A percentile compares a stretch with the other conserved stretches of the same genome.
Conservation (phyloP, 2,329 filamentous ascomycete species). For the Alternaria consortialis region DNA sequence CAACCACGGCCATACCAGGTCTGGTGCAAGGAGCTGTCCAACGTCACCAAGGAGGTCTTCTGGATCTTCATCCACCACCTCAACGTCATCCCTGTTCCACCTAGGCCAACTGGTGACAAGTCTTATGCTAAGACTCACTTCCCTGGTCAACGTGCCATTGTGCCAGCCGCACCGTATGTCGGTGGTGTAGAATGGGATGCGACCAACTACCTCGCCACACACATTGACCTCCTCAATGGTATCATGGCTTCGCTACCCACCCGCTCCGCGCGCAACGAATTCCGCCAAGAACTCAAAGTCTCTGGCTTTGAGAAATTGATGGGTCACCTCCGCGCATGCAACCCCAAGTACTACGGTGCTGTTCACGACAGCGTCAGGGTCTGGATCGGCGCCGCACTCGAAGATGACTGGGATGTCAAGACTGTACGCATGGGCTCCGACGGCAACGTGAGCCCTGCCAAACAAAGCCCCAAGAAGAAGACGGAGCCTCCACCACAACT, state of each 20-base stretch:
- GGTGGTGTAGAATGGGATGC: slow-evolving; percentile 99
- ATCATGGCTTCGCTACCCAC: slow-evolving; percentile 83
- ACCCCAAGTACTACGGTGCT: slow-evolving; percentile 95
- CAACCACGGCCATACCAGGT: slow-evolving; percentile 86
- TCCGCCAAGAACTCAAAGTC: slow-evolving; percentile 80
- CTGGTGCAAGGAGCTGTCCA: slow-evolving; percentile 92
- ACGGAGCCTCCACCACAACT: slow-evolving; percentile 48
- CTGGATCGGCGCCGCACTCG: slow-evolving; percentile 86
- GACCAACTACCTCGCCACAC: slow-evolving; percentile 92
- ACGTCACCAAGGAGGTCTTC: slow-evolving; percentile 97
- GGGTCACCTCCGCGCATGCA: slow-evolving; percentile 85
- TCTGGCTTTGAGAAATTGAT: slow-evolving; percentile 93
- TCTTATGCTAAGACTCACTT: slow-evolving; percentile 73
- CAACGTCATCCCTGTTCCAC: slow-evolving; percentile 77
- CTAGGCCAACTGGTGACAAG: slow-evolving; percentile 43
- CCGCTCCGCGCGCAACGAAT: slow-evolving; percentile 72
- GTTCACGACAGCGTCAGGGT: slow-evolving; percentile 89
- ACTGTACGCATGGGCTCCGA: slow-evolving; percentile 77
- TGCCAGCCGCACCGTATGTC: slow-evolving; percentile 93
- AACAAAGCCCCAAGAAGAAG: slow-evolving; percentile 55
- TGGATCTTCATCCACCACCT: slow-evolving; percentile 98
- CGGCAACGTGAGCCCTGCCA: slow-evolving; percentile 42
- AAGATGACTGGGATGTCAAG: slow-evolving; percentile 86
- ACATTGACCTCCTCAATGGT: slow-evolving; percentile 92
- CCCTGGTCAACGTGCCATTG: slow-evolving; percentile 84